Base-by-base conservation (phyloP, 83 land plant species). In the Thuja plicata region DNA sequence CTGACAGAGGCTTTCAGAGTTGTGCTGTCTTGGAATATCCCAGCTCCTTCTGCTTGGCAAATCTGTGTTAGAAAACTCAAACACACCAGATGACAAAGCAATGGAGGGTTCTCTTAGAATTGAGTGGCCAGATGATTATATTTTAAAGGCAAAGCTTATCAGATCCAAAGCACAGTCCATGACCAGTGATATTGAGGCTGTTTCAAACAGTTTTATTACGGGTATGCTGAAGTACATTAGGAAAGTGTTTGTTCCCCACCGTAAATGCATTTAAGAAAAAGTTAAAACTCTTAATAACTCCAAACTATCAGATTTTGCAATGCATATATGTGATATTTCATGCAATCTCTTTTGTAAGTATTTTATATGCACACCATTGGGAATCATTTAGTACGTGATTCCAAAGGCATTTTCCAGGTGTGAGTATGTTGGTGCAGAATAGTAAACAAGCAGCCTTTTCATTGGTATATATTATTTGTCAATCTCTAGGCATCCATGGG, bases 1-100 rank as follows among this genome's bases (percentile, higher is more conserved):
- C n/a, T 21, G 94, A 89, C 98, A 98, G 99, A 96, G 97, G 80
- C 93, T 99, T 15, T 96, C 99, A 43, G 99, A 99, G 92, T 90
- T 97, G 76, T 97, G 99, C 87, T 97, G 97, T 88, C 85, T 92
- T 91, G 98, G 98, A 57, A 92, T 96, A 8, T 94, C 98, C 73
- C 98, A 99, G 87, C 91, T 99, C 30, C 89, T 97, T 66, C 88
- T 92, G 91, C 94, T 99, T 60, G 97, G 99, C 13, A 99, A 97
- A 82, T 95, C 97, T 15, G 87, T 99, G 19, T 87, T 96, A 12
- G 89, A 55, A 80, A 88, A 89, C 30, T 93, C 89, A 88, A 93
- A 93, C 76, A 84, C 89, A 66, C 84, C 87, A 34, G 86, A 86
- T 34, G 94, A 93, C 84, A 92, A 93, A 82, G 71, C 84, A 35